Base-by-base conservation (phyloP, 140 eudicot genomes). In the Cichorium intybus region DNA sequence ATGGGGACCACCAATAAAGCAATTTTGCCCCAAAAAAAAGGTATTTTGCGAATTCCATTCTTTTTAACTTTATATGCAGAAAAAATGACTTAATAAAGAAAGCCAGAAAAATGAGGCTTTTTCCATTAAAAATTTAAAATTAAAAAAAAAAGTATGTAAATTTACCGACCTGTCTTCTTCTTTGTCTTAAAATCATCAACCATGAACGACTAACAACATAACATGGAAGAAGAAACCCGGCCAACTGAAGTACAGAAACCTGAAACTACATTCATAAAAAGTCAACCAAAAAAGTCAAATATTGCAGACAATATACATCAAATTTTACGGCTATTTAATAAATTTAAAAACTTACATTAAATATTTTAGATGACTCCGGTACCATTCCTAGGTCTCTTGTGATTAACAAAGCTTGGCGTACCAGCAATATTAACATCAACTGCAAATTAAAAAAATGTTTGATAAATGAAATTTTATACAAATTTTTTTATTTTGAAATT, bases 141-240 rank as follows among this genome's bases (percentile, higher is more conserved):
- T 6, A 2, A 28, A n/a, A 45, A 2, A 49, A 35, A 50, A 11
- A 2, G 49, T 10, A 56, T 22, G 31, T 33, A 5, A 62, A 24
- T 24, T 41, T 10, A 45, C 90, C 24, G 18, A 84, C 87, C 84
- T 84, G 96, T 22, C 96, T 69, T 62, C 85, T 75, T 77, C 94
- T 71, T 48, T 87, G 88, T 76, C 81, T 78, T 60, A 82, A 63
- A 37, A 82, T 35, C 64, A 80, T 69, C 53, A 79, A 72, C 85
- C 87, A 82, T 24, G 94, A 80, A 5, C 89, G 81, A 34, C 79
- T 83, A 77, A 88, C 76, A 41, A 76, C 90, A 34, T 88, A 88
- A 70, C 96, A 88, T 0, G 89, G 94, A 28, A 88, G 80, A 62
- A 88, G 85, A 75, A 88, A 82, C 23, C 87, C 94, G 31, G 87